Base-by-base conservation (phyloP, 805 yeast genomes). In the Myxozyma lipomycoides region DNA sequence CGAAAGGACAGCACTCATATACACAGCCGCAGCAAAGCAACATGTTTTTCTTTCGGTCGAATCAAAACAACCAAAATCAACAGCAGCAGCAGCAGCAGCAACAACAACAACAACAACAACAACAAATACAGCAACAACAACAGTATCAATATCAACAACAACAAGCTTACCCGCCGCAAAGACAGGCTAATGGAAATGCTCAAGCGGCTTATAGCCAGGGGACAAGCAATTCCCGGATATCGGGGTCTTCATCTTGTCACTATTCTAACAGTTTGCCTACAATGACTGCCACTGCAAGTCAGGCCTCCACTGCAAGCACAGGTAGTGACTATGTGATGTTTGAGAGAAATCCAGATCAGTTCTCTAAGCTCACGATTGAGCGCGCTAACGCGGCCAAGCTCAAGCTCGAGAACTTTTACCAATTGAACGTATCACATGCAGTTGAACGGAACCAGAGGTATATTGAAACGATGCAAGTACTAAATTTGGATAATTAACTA, bases 361-460 rank as follows among this genome's bases (percentile, higher is more conserved):
- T 88, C 61, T 77, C 85, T n/a, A 82, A 84, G 59, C 63, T 75
- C 4, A 76, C 93, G 0, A 95, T 85, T 61, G 96, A 89, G 61
- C 82, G 81, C 61, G 88, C 96, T 0, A 82, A 95, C 0, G 86
- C 91, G 1, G 81, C 86, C 40, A 88, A 87, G 67, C 73, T 89
- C 54, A 82, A 83, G 59, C 72, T 89, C 43, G 96, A 89, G 65
- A 87, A 87, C 64, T 86, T 80, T 65, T 89, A 88, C 69, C 87
- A 87, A 58, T 80, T 86, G 66, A 81, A 90, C 17, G 95, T 90
- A 25, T 78, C 80, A 48, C 95, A 89, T 66, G 98, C 98, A 0
- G 89, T 93, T 55, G 98, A 93, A 68, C 76, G 98, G 59, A 93
- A 91, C 66, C 96, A 90, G 68, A 81, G 98, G 61, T 57, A 34